Evolutionary conservation across 2,329 filamentous ascomycete genomes (phyloP).

Genomic region (Bipolaris sorokiniana): DNA sequence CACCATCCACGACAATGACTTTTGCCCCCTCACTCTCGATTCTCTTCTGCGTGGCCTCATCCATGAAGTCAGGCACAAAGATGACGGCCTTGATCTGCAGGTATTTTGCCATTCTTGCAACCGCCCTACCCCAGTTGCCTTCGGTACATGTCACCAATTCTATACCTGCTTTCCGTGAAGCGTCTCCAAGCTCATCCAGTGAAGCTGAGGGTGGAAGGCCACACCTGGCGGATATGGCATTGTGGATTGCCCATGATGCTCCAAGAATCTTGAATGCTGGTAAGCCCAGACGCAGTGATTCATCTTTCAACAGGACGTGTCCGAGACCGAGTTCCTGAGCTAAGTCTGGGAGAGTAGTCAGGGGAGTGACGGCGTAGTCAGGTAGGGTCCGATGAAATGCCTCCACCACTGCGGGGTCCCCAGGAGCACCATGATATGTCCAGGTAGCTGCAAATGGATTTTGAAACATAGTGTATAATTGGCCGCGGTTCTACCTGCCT

Average conservation of each 20-base stretch:
- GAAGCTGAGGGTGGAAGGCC: constrained; percentile 52
- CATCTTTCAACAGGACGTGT: constrained; percentile 72
- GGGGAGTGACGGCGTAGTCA: constrained; percentile 61
- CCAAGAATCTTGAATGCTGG: constrained; percentile 83
- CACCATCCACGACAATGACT: constrained; percentile 61
- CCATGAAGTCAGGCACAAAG: constrained; percentile 68
- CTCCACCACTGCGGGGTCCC: constrained; percentile 33
- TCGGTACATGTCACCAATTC: constrained; percentile 72
- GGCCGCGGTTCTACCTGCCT: not conserved
- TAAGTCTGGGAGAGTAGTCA: constrained; percentile 60
- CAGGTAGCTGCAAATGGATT: constrained; percentile 37
- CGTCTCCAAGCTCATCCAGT: constrained; percentile 53
- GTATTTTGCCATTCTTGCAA: constrained; percentile 70
- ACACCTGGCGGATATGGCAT: constrained; percentile 59
- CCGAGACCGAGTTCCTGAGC: constrained; percentile 61
- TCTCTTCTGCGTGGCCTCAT: constrained; percentile 57
- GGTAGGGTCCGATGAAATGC: constrained; percentile 66
- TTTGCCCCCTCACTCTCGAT: constrained; percentile 69
- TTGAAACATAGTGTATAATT: constrained; percentile 26
- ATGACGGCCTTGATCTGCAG: constrained; percentile 64
- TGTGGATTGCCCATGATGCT: constrained; percentile 74
- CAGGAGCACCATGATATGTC: constrained; percentile 19
- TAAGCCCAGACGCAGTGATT: constrained; percentile 70
- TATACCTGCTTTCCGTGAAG: constrained; percentile 20
- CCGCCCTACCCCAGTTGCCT: constrained; percentile 77